Evolutionary conservation across 2,329 filamentous ascomycete genomes (phyloP).

Genomic region (Teratosphaeria destructans): DNA sequence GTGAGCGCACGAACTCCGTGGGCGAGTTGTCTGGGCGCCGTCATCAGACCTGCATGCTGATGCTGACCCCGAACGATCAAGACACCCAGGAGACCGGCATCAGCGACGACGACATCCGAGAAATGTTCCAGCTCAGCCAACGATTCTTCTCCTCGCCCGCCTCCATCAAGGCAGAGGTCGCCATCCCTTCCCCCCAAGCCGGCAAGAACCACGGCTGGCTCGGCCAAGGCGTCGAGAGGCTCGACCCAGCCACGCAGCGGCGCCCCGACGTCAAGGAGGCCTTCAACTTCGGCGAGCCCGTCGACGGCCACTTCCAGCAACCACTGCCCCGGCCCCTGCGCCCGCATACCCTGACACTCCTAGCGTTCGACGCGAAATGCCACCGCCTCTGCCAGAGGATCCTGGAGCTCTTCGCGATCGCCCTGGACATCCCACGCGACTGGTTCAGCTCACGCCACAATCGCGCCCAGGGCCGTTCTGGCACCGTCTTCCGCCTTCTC

Average conservation of each 20-base stretch:
- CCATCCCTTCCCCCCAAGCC: conserved; percentile 53
- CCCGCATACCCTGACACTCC: conserved; percentile 50
- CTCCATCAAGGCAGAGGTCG: conserved; percentile 63
- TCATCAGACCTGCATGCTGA: not conserved
- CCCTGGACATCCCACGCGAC: conserved; percentile 45
- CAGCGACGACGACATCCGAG: conserved; percentile 56
- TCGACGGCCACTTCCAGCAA: conserved; percentile 59
- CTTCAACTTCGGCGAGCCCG: conserved; percentile 83
- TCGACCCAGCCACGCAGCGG: conserved; percentile 72
- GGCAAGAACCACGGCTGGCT: conserved; percentile 78
- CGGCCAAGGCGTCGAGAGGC: conserved; percentile 74
- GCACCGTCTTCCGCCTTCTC: conserved; percentile 46
- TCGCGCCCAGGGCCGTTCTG: conserved; percentile 37
- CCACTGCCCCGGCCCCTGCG: conserved; percentile 59
- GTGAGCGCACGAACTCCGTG: not conserved
- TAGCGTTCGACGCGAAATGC: conserved; percentile 59
- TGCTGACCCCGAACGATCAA: not conserved
- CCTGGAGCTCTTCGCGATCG: conserved; percentile 66
- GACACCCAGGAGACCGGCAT: conserved; percentile 52
- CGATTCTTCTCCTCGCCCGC: conserved; percentile 61
- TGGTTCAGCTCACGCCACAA: conserved; percentile 57
- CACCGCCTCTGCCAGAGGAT: conserved; percentile 62
- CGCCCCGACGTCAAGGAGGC: conserved; percentile 73
- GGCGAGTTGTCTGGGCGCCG: not conserved
- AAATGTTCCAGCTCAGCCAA: conserved; percentile 62